Evolutionary conservation across 257 asterid species (phyloP), one percentile per base, ranked within the genome.

Genomic region (Scutellaria minor): DNA sequence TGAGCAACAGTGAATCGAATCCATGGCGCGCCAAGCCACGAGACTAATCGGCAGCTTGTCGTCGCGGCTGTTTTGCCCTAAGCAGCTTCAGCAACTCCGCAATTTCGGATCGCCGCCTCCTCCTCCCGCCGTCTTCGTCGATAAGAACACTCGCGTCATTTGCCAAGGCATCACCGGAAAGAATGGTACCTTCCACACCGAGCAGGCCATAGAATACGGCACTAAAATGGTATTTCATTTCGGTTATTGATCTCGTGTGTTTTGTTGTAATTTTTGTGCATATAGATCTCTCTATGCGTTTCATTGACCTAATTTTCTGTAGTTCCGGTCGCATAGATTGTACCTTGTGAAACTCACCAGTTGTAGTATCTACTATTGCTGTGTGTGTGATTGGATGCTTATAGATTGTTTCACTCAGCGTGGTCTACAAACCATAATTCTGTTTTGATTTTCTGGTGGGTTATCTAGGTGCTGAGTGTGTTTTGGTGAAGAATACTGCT

Each of bases 101-200:
- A 85, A 82, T 79, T 88, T 88, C 71, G 96, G 93, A 80, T 86
- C 96, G 40, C 89, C 95, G 51, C 93, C 96, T 5, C 95, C 95
- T 7, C 82, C 96, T n/a, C 96, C 96, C 1, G 96, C 91, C 41
- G 93, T 91, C 24, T 94, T 94, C 74, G 96, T 94, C 13, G 97
- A 94, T 80, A 91, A 94, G 80, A 91, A 94, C 85, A 94, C 98
- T 47, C 93, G 97, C 68, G 97, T 94, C 72, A 89, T 94, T 61
- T 91, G 96, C 80, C 98, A 94, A 73, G 97, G 99, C 1, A 91
- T 94, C 83, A 91, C 97, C 35, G 99, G 99, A 7, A 94, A 94
- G 87, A 94, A 88, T 61, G 99, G 97, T 66, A 89, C 97, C 57
- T 94, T 94, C 66, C 98, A 91, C 81, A 88, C 97, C 1, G 98